A percentile compares a stretch with the other conserved stretches of the same genome.
Conservation (phyloP, 179 eudicot genomes). For the Corrigiola litoralis region DNA sequence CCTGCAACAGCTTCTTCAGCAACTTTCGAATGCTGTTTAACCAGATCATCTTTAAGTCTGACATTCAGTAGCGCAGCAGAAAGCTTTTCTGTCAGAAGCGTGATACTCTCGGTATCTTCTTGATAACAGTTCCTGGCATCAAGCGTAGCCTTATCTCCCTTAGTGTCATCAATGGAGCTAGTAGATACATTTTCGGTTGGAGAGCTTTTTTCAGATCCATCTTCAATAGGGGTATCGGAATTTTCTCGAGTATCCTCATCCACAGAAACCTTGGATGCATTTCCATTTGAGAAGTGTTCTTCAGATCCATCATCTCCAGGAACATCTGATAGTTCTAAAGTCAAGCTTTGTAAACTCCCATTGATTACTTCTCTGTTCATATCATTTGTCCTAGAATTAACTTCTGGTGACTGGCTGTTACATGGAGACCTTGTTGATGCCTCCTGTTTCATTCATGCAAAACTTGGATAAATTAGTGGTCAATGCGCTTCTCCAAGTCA, state of each 20-base stretch:
- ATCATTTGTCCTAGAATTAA: constrained; percentile 15
- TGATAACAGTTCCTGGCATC: constrained; percentile 16
- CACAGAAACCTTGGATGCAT: constrained; percentile 25
- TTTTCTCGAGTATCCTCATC: constrained; percentile 27
- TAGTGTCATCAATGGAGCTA: constrained; percentile 31
- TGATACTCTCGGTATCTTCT: constrained; percentile 38
- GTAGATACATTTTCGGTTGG: constrained; percentile 23
- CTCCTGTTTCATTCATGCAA: constrained; percentile 16
- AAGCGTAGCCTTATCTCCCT: constrained; percentile 33
- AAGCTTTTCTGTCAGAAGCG: constrained; percentile 54
- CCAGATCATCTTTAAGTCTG: constrained; percentile 69
- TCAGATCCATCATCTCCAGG: neutral
- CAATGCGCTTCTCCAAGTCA: neutral
- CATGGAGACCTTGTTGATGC: constrained; percentile 13
- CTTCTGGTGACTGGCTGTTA: constrained; percentile 19
- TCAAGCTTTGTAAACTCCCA: neutral
- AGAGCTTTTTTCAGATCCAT: neutral
- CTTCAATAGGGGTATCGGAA: constrained; percentile 12
- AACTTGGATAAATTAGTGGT: neutral
- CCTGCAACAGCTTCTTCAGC: constrained; percentile 95
- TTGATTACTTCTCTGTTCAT: constrained; percentile 2
- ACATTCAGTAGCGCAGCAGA: constrained; percentile 71
- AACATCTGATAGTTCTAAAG: constrained; percentile 8
- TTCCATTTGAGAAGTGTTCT: constrained; percentile 19
- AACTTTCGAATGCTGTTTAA: constrained; percentile 78